Base-by-base conservation (phyloP, 305 asterid genomes). In the Salvia sclarea region DNA sequence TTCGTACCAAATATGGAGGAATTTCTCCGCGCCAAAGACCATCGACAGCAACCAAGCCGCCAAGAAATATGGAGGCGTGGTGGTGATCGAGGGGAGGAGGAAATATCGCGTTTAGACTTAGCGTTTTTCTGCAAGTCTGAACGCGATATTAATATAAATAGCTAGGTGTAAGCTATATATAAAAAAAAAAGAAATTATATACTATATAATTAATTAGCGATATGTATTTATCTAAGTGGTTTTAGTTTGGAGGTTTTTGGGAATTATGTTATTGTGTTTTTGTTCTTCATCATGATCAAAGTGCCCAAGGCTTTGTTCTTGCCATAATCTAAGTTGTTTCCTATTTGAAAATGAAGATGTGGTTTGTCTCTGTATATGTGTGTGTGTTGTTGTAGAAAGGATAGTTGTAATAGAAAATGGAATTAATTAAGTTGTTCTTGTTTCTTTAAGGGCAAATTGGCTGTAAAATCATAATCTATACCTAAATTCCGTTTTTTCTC, bases 11-110 rank as follows among this genome's bases (percentile, higher is more conserved):
- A 12, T 54, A 16, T 38, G 78, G 76, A 76, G 71, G 60, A 33
- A 30, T 65, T 64, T 44, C 25, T 57, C 58, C 12, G 12, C 75
- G 65, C 82, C 79, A 22, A 74, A 67, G 60, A 74, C 75, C 0
- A 76, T 83, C 13, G 88, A 83, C 33, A 21, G 78, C 83, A 58
- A 66, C 35, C 76, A 79, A 44, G 88, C 88, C 12, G 88, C 84
- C 7, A 79, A 72, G 45, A 38, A 41, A 66, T 79, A 69, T 17
- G 83, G 83, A 33, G 88, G 88, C 4, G 61, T 76, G 2, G 43
- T 78, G 2, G 54, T 83, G 4, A 71, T 47, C 22, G 83, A 78
- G 7, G 57, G 33, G 1, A 70, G 72, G 53, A 65, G 79, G 44
- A 73, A 68, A 49, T 50, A 67, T 31, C 74, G 61, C 10, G 16